Conservation (phyloP, 805 yeast species). For the Candida boleticola region DNA sequence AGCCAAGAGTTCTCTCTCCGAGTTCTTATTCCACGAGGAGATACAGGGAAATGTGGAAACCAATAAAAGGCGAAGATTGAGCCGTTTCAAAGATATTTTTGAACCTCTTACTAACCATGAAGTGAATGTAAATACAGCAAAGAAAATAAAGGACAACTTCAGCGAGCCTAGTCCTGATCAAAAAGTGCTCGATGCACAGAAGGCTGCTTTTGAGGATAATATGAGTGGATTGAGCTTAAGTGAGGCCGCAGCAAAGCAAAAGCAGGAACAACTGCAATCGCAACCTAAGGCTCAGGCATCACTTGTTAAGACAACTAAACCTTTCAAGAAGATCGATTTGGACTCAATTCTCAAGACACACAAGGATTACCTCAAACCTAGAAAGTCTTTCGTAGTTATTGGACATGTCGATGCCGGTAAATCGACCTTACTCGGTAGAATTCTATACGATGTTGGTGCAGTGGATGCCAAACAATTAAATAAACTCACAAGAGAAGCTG, state of each 20-base stretch:
- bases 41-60: slow-evolving; percentile 5
- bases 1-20: slow-evolving; percentile 15
- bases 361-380: slow-evolving; percentile 44
- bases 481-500: slow-evolving; percentile 63
- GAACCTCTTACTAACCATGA: slow-evolving; percentile 42
- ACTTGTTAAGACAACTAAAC: slow-evolving; percentile 31
- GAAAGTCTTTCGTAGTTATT: slow-evolving; percentile 70
- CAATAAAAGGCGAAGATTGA: slow-evolving; percentile 19
- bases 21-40: slow-evolving; percentile 13
- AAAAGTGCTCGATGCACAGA: slow-evolving; percentile 57
- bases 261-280: slow-evolving; percentile 3
- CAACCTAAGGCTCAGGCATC: slow-evolving; percentile 10
- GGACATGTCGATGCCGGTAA: slow-evolving; percentile 90
- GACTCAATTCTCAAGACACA: slow-evolving; percentile 34
- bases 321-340: slow-evolving; percentile 45
- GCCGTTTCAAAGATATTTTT: slow-evolving; percentile 17
- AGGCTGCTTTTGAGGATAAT: slow-evolving; percentile 35
- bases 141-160: slow-evolving; percentile 53
- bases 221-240: slow-evolving; percentile 26
- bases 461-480: slow-evolving; percentile 64
- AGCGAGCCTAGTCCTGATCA: slow-evolving; percentile 83
- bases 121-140: slow-evolving; percentile 28
- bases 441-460: slow-evolving; percentile 64
- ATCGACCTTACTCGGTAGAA: slow-evolving; percentile 74
- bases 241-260: slow-evolving; percentile 7